Evolutionary conservation across 1,284 basidiomycete genomes (phyloP).

Genomic region (Malassezia psittaci): DNA sequence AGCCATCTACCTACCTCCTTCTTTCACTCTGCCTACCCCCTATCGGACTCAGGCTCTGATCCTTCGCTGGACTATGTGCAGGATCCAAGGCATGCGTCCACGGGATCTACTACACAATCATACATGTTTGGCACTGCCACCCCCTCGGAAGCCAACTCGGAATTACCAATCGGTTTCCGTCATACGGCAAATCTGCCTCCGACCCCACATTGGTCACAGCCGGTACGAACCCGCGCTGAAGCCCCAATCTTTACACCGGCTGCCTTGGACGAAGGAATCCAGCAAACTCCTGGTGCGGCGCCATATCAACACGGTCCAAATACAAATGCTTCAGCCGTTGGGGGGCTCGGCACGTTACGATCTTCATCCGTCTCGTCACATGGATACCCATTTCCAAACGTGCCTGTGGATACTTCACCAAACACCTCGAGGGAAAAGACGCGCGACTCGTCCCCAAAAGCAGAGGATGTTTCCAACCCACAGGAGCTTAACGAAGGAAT

Average conservation of each 20-base stretch:
- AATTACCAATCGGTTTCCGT: not conserved
- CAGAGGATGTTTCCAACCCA: not conserved
- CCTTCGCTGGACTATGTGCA: too few relatives aligned
- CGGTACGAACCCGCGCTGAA: not conserved
- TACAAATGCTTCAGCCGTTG: not conserved
- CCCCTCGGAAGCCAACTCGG: too few relatives aligned
- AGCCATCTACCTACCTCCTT: too few relatives aligned
- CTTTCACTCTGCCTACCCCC: too few relatives aligned
- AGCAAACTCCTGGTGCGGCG: not conserved
- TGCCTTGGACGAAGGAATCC: not conserved
- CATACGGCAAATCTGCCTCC: conserved; percentile 18
- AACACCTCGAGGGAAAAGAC: conserved; percentile 1
- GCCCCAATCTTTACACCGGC: not conserved
- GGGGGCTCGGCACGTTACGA: too few relatives aligned
- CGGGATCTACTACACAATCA: too few relatives aligned
- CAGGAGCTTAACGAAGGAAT: conserved; percentile 32
- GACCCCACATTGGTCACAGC: conserved; percentile 37
- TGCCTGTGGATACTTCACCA: not conserved
- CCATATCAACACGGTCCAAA: not conserved
- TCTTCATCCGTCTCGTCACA: not conserved
- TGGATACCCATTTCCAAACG: not conserved
- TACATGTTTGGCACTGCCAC: too few relatives aligned
- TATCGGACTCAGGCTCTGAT: too few relatives aligned
- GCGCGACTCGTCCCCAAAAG: too few relatives aligned
- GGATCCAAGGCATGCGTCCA: too few relatives aligned